phyloP scores from a whole-genome alignment of 148 eudicot species.

The Silene conica region DNA sequence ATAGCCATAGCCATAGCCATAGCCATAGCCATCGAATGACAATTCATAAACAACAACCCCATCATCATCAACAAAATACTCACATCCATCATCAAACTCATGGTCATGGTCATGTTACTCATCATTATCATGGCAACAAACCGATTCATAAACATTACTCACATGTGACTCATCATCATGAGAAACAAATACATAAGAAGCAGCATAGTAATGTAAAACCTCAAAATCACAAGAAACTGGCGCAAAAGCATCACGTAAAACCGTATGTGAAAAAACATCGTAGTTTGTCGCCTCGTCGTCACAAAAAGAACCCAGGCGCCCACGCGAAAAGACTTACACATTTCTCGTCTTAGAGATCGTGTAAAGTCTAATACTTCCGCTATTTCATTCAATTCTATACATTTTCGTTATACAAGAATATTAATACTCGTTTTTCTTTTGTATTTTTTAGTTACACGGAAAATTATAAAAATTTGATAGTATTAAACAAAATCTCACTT shows the following conservation, averaged over 20 bases:
- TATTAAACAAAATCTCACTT: too few relatives aligned
- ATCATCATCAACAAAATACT: neutral
- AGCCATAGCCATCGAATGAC: too few relatives aligned
- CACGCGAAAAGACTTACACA: neutral
- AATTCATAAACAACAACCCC: neutral
- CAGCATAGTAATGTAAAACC: neutral
- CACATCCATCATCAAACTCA: conserved; percentile 13
- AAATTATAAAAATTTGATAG: too few relatives aligned
- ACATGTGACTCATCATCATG: conserved; percentile 3
- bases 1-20: too few relatives aligned
- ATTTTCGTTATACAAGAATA: too few relatives aligned
- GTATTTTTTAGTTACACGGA: too few relatives aligned
- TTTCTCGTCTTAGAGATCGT: too few relatives aligned
- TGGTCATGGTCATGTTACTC: conserved; percentile 14
- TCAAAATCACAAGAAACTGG: neutral
- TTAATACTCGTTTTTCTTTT: too few relatives aligned
- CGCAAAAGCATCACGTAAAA: conserved; percentile 5
- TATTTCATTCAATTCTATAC: too few relatives aligned
- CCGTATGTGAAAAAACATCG: neutral
- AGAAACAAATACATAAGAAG: conserved; percentile 11
- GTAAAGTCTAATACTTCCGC: too few relatives aligned
- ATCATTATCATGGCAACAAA: conserved; percentile 13
- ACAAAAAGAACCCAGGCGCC: neutral
- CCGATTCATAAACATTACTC: conserved; percentile 11
- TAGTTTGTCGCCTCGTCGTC: neutral